Conservation (phyloP, 495 filamentous ascomycete species). For the Tetracladium setigerum region DNA sequence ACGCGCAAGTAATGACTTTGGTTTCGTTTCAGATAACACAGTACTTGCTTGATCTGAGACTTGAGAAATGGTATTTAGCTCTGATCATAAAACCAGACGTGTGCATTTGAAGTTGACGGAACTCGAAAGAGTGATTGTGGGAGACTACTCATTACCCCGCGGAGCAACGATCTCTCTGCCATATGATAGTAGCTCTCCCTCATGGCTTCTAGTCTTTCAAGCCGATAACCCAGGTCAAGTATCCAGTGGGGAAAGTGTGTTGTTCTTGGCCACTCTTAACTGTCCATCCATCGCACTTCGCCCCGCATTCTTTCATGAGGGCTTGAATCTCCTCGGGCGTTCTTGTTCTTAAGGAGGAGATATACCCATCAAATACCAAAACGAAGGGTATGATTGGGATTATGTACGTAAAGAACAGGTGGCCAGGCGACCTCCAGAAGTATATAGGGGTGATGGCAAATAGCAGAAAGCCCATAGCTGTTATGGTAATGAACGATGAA, state of each 20-base stretch:
- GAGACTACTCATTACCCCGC: no score
- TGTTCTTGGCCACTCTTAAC: slow-evolving; percentile 41
- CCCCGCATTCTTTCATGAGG: slow-evolving; percentile 44
- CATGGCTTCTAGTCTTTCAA: slow-evolving; percentile 30
- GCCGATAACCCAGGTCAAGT: slow-evolving; percentile 43
- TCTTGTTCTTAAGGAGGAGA: slow-evolving; percentile 57
- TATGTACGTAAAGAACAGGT: slow-evolving; percentile 57
- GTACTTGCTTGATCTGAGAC: no score
- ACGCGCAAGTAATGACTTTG: no score
- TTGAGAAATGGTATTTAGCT: no score
- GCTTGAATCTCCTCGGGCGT: slow-evolving; percentile 54
- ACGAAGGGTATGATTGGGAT: slow-evolving; percentile 58
- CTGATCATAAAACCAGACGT: no score
- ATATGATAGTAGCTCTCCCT: background rate
- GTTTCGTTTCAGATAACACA: no score
- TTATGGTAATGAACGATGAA: slow-evolving; percentile 43
- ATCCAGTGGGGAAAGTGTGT: slow-evolving; percentile 42
- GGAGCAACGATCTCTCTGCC: no score
- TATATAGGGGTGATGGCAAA: slow-evolving; percentile 48
- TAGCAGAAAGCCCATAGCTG: slow-evolving; percentile 45
- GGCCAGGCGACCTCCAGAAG: slow-evolving; percentile 49
- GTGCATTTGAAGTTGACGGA: no score
- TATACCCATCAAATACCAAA: slow-evolving; percentile 57
- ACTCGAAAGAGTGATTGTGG: no score
- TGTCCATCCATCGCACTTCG: slow-evolving; percentile 41